phyloP scores from a whole-genome alignment of 2,329 filamentous ascomycete species.

The Cladophialophora psammophila region DNA sequence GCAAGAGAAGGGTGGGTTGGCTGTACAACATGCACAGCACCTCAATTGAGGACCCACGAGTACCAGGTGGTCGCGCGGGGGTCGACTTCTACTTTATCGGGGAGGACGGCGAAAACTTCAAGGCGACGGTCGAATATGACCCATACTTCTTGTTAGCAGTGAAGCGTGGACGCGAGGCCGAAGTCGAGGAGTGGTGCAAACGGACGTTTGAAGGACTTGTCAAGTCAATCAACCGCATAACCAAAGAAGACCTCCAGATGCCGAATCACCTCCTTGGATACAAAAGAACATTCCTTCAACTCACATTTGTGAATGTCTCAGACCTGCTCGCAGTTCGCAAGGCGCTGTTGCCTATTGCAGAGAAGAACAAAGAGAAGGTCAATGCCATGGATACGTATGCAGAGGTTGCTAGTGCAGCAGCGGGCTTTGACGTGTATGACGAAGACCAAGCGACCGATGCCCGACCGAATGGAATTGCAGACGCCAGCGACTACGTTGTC shows the following conservation, averaged over 20 bases:
- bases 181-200: slow-evolving; percentile 93
- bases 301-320: slow-evolving; percentile 85
- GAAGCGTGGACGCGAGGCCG: slow-evolving; percentile 83
- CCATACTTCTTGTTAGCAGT: slow-evolving; percentile 95
- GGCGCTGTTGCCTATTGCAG: slow-evolving; percentile 86
- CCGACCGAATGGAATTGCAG: slow-evolving; percentile 78
- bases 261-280: slow-evolving; percentile 96
- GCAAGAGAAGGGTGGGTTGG: slow-evolving; percentile 86
- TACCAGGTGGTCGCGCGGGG: slow-evolving; percentile 83
- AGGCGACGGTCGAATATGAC: slow-evolving; percentile 94
- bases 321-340: slow-evolving; percentile 85
- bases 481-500: slow-evolving; percentile 96
- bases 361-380: slow-evolving; percentile 96
- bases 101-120: slow-evolving; percentile 87
- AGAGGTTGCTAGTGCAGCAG: slow-evolving; percentile 84
- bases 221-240: slow-evolving; percentile 76
- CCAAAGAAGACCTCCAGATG: slow-evolving; percentile 93
- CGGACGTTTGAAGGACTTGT: slow-evolving; percentile 82
- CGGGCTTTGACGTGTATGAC: slow-evolving; percentile 94
- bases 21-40: slow-evolving; percentile 95
- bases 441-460: slow-evolving; percentile 82
- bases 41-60: slow-evolving; percentile 80
- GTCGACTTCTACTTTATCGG: slow-evolving; percentile 98
- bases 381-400: slow-evolving; percentile 98
- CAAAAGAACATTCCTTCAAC: slow-evolving; percentile 82